Base-by-base conservation (phyloP, 2,329 filamentous ascomycete genomes). In the Fusarium nisikadoi region DNA sequence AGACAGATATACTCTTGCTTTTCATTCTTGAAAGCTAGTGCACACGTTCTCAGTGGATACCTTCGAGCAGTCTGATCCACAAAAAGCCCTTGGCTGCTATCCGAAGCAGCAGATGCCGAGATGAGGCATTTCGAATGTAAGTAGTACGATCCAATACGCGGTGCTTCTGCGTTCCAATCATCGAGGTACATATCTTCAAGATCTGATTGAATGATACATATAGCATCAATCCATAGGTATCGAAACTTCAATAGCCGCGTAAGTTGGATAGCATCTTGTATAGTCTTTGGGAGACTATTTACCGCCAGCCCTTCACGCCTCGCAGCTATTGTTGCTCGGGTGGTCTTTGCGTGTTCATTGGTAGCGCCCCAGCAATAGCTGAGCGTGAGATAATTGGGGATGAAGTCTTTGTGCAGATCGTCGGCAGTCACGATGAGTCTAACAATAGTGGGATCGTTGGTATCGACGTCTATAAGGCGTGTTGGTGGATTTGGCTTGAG, bases 111-210 rank as follows among this genome's bases (percentile, higher is more conserved):
- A 8, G 53, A 52, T 6, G 64, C 67, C 2, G 64, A 68, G 8
- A 70, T 61, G 36, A 60, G 47, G 25, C 64, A 70, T 27, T 49
- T 33, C 3, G 64, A 57, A 11, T 68, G 61, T 3, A 62, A 16
- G 17, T 70, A 65, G n/a, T 68, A 70, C 6, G 54, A 46, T 16
- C 59, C 67, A 25, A 70, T 70, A 6, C 45, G 57, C 1, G 58
- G 47, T 16, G 67, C 54, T 43, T 68, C 67, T 9, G 5, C 19
- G 10, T 60, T 50, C 53, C 57, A 70, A 25, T 70, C 64, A 8
- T 55, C 29, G 10, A 55, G 20, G 25, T 68, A 54, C 8, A 17
- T 16, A 20, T 67, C 58, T 14, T 19, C 19, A 4, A 17, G 9
- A 29, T 46, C 20, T 11, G 50, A n/a, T 17, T 67, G 64, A 5